Evolutionary conservation across 2,329 filamentous ascomycete genomes (phyloP), one percentile per base, ranked within the genome.

Genomic region (Colletotrichum australisinense): DNA sequence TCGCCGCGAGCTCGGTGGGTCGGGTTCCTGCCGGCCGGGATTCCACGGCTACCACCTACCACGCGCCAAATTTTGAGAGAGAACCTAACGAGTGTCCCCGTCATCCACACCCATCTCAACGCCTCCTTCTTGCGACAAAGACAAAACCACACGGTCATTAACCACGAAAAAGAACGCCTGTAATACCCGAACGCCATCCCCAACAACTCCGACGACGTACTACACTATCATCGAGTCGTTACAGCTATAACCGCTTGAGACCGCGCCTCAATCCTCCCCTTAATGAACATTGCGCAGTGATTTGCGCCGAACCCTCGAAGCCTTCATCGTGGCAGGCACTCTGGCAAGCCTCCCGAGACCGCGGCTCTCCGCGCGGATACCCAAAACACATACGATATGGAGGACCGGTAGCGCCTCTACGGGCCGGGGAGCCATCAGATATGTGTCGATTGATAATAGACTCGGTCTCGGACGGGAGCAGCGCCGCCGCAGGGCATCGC

Each of bases 291-390:
- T 7, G 59, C 64, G 53, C 72, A 62, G 22, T 72, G 62, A 68
- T 63, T 59, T 59, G 59, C 74, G 74, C 67, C 64, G 35, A 72
- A 62, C 67, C 58, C 70, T 22, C 32, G 7, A 24, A 62, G 22
- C 52, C 63, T 58, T 32, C 69, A 75, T 60, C 74, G 74, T 75
- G 74, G 74, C 74, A 63, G 56, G 58, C 74, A 69, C 72, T 67
- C 53, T 83, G 82, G 82, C 82, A 76, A 76, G 76, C 74, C 69
- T 80, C 71, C 82, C 82, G 76, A 81, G 83, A 77, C 80, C 82
- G 81, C 85, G 86, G 83, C 80, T 83, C 77, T 80, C 82, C 79
- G 83, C 84, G 80, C 82, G 83, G 80, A 84, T 85, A 84, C 78
- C 81, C 67, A 78, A 78, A 74, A 81, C 69, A 78, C 75, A 75